Conservation (phyloP, 192 early-diverging fungal species). For the Podila horticola region DNA sequence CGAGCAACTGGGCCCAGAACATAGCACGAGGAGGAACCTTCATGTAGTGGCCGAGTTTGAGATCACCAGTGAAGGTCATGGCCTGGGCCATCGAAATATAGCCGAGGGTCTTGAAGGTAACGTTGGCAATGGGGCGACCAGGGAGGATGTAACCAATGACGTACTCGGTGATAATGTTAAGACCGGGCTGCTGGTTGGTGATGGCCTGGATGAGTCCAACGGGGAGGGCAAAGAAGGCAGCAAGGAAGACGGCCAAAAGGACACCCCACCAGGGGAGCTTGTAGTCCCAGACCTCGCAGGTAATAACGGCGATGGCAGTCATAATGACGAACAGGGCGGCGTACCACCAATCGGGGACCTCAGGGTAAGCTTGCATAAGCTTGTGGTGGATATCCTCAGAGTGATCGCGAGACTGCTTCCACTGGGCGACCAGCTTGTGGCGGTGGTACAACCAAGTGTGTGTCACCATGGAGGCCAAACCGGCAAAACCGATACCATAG, state of each 20-base stretch:
- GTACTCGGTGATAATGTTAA: constrained; percentile 73
- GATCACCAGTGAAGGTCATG: constrained; percentile 72
- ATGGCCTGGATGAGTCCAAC: constrained; percentile 68
- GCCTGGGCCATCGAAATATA: constrained; percentile 77
- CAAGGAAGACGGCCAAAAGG: constrained; percentile 53
- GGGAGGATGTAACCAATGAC: constrained; percentile 64
- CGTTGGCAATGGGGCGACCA: constrained; percentile 61
- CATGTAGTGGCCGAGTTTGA: constrained; percentile 72
- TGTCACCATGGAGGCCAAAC: constrained; percentile 63
- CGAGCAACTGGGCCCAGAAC: constrained; percentile 69
- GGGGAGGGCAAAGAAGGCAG: constrained; percentile 59
- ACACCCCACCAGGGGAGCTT: constrained; percentile 64
- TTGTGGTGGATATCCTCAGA: constrained; percentile 70
- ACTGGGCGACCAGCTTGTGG: constrained; percentile 58
- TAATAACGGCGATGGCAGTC: constrained; percentile 45
- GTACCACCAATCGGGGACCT: constrained; percentile 69
- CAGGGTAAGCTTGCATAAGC: constrained; percentile 74
- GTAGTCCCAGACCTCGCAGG: constrained; percentile 42
- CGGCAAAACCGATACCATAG: constrained; percentile 65
- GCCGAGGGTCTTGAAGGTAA: constrained; percentile 70
- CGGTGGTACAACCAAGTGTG: constrained; percentile 73
- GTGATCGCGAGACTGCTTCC: constrained; percentile 46
- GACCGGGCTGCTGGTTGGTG: constrained; percentile 58
- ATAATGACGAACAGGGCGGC: constrained; percentile 49
- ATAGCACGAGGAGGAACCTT: constrained; percentile 54